A percentile compares a stretch with the other conserved stretches of the same genome.
Conservation (phyloP, 768 basidiomycete genomes). For the Pisolithus tinctorius region DNA sequence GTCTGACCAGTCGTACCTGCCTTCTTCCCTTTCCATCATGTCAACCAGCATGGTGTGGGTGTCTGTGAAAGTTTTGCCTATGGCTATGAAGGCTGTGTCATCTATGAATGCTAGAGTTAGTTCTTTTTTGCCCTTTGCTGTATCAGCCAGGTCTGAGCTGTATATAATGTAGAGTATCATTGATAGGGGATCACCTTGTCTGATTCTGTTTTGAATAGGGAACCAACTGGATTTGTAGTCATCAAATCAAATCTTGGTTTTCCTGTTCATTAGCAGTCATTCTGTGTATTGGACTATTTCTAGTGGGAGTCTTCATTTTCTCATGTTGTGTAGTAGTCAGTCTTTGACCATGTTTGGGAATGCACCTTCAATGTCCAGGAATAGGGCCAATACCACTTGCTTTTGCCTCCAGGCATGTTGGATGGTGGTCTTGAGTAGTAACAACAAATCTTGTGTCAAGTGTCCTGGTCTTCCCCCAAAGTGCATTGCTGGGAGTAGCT, state of each 20-base stretch:
- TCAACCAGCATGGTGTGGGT: neutral
- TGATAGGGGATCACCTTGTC: neutral
- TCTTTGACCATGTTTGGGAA: slow-evolving; percentile 34
- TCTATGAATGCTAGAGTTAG: neutral
- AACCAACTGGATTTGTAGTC: neutral
- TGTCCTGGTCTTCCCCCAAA: slow-evolving; percentile 35
- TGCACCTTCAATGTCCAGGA: slow-evolving; percentile 38
- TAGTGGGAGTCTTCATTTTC: neutral
- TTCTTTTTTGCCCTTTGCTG: neutral
- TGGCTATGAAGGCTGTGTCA: no score
- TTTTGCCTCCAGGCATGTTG: slow-evolving; percentile 31
- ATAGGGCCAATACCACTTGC: slow-evolving; percentile 31
- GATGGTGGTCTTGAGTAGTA: slow-evolving; percentile 26
- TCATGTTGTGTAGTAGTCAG: slow-evolving; percentile 27
- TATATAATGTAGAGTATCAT: neutral
- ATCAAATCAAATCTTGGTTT: neutral
- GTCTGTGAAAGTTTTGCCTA: neutral
- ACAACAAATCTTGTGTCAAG: slow-evolving; percentile 30
- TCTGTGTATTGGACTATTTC: neutral
- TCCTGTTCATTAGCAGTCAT: neutral
- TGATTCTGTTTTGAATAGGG: neutral
- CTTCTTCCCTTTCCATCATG: neutral
- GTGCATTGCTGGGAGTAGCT: slow-evolving; percentile 29
- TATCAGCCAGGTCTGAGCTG: neutral
- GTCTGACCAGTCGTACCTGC: neutral